Base-by-base conservation (phyloP, 129 eudicot species). In the Logfia minima region DNA sequence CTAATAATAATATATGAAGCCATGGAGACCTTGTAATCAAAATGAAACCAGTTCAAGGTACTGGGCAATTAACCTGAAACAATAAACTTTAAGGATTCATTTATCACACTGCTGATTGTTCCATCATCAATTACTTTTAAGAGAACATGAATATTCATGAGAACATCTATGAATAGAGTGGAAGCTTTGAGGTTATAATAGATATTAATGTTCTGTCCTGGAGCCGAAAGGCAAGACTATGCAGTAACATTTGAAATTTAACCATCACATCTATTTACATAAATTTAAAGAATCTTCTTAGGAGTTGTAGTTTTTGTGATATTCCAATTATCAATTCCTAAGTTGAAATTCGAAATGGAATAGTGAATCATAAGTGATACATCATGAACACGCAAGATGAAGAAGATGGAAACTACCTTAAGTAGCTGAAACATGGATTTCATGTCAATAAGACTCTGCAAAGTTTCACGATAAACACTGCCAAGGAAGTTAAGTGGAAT, bases 401-500 rank as follows among this genome's bases (percentile, higher is more conserved):
- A 32, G 68, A 66, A 85, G 67, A 5, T 52, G 68, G 48, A 34
- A 81, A 31, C 37, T 89, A 93, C 98, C 97, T 94, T 97, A 41
- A 93, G 92, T 68, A 94, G 83, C 84, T 91, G 97, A 86, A 91
- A 94, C 97, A 94, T 81, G 80, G 98, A 86, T 77, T 86, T 94
- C 98, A 94, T 94, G 86, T 94, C 98, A 16, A 94, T 77, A 79
- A 94, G 90, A 87, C 93, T 86, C 74, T 93, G 97, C 69, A 94
- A 77, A 19, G 98, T 94, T 82, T 94, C 98, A 79, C 97, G 95
- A 77, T 94, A 94, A 32, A 94, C 98, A 73, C 96, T 79, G 23
- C 98, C 97, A 84, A 91, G 97, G 79, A 94, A 94, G 87, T 94
- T 94, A 60, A 94, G 97, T 10, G 98, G 98, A 77, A 94, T 93